Conservation (phyloP, 2,329 filamentous ascomycete species). For the Trichophyton schoenleinii region DNA sequence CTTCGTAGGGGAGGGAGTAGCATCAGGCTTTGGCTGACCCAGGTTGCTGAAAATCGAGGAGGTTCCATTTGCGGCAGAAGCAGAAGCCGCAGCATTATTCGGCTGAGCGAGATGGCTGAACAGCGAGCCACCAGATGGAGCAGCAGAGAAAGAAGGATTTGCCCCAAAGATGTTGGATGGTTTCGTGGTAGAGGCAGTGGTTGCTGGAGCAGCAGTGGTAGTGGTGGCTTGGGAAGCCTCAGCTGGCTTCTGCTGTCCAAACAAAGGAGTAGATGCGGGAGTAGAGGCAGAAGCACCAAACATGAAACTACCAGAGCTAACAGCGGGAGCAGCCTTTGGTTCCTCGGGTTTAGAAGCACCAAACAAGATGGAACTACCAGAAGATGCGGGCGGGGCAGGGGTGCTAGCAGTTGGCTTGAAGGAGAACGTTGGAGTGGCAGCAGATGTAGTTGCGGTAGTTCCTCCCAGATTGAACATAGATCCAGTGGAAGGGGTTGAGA, state of each 20-base stretch:
- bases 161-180: slow-evolving; percentile 4
- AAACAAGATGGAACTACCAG: not conserved
- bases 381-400: not conserved
- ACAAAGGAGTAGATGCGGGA: not conserved
- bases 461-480: not conserved
- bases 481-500: slow-evolving; percentile 5
- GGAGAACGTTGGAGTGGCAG: not conserved
- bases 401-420: not conserved
- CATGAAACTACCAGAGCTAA: not conserved
- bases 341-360: slow-evolving; percentile 4
- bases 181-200: not conserved
- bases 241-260: not conserved
- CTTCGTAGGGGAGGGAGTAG: no score
- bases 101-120: slow-evolving; percentile 8
- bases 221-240: not conserved
- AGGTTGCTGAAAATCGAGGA: no score
- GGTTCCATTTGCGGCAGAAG: not conserved
- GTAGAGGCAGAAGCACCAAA: slow-evolving; percentile 7
- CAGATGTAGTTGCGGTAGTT: not conserved
- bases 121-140: not conserved
- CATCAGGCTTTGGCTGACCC: no score
- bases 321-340: not conserved
- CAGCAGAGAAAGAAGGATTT: not conserved
- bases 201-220: not conserved
- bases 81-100: slow-evolving; percentile 3